Base-by-base conservation (phyloP, 441 rosid genomes). In the Adansonia gregorii region DNA sequence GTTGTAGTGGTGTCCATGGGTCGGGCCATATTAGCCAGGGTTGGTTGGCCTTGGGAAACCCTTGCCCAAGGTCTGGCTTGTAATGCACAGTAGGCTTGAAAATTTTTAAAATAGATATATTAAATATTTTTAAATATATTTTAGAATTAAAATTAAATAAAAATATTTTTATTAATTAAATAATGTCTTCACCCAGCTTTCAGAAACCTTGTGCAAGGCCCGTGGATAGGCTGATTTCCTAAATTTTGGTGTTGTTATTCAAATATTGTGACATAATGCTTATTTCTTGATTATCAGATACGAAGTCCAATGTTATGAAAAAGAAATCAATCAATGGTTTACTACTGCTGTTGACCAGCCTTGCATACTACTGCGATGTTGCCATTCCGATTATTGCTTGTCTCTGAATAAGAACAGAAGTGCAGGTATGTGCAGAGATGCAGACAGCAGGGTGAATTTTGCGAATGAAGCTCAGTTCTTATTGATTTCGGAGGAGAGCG, bases 381-480 rank as follows among this genome's bases (percentile, higher is more conserved):
- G 86, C 81, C 78, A 80, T 78, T 88, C 87, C 65, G 72, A 86
- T 59, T 73, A 78, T 69, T 39, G 72, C 70, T 79, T 27, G 48
- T 71, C 82, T 82, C 74, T 82, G 80, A 83, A 83, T 82, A 82
- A 80, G 79, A 84, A 78, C 72, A 75, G 81, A 83, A 79, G 80
- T 76, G 66, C 67, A 49, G 88, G 80, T 39, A 65, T 80, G 81
- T 94, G 99, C 86, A 87, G 95, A 83, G 92, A 90, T 80, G 82
- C 81, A 75, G 87, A 81, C 61, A 84, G 86, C 83, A 88, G 79
- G 79, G 81, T 87, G 83, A 94, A 88, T 81, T 95, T 94, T 84
- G 82, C 90, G 67, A 95, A 95, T 67, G 99, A 94, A 89, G 99
- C 94, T 84, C 98, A 92, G 86, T 89, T 92, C 82, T 83, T 95